Evolutionary conservation across 345 rosid species (phyloP), one percentile per base, ranked within the genome.

Genomic region (Eucalyptus coolabah): DNA sequence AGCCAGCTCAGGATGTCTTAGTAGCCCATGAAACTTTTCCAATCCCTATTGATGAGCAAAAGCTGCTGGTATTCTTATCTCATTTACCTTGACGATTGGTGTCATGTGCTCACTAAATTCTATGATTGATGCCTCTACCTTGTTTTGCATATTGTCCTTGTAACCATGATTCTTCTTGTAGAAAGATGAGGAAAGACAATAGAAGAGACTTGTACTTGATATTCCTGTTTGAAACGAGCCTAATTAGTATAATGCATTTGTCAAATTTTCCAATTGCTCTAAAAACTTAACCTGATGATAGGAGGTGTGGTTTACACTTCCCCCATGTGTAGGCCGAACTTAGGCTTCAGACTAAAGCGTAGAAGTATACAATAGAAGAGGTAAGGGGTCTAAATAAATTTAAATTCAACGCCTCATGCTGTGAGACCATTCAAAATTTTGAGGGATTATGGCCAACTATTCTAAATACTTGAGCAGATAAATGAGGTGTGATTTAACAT

Each of bases 21-120:
- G 90, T 90, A 91, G 96, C 93, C 91, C 96, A 95, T 88, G 93
- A 93, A 81, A 93, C 94, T 83, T 95, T 95, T 77, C 97, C 96
- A 32, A 56, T 92, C 69, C 92, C 95, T 87, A 86, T 95, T n/a
- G 95, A 95, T 90, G 91, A 93, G 87, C 93, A 94, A 87, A 91
- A 88, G 80, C 91, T 94, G 53, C 97, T 93, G 89, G 97, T 95
- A 95, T 17, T 28, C 7, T n/a, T 32, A 45, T 89, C 40, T 30
- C 19, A 87, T 87, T 50, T 51, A 40, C 44, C 16, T 56, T 50
- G 87, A 86, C 7, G 59, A 44, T n/a, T n/a, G 63, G 87, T 59
- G 54, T 51, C 26, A 3, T 8, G 17, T 9, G 26, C 82, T 34
- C 82, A 37, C 82, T 21, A 72, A 72, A 21, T 37, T 37, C 12